phyloP scores from a whole-genome alignment of 2,329 filamentous ascomycete species.

The Aspergillus sp. region DNA sequence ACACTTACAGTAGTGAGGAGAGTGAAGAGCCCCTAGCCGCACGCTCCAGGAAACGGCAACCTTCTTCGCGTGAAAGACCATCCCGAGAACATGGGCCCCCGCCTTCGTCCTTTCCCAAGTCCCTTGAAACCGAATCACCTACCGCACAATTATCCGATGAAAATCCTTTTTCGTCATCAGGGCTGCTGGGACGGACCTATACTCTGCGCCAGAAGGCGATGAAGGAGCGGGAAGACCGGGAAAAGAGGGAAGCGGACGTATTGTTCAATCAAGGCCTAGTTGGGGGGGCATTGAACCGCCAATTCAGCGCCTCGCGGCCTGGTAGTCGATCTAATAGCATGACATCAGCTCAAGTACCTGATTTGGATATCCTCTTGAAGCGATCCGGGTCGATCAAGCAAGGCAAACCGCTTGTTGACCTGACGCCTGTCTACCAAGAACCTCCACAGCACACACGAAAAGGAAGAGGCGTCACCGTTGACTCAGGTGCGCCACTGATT shows the following conservation, averaged over 20 bases:
- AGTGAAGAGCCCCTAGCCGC: slow-evolving; percentile 23
- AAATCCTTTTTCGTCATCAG: slow-evolving; percentile 40
- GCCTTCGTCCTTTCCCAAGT: slow-evolving; percentile 35
- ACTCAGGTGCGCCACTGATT: slow-evolving; percentile 43
- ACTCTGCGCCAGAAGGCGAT: slow-evolving; percentile 45
- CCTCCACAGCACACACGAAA: slow-evolving; percentile 54
- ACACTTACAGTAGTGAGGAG: slow-evolving; percentile 40
- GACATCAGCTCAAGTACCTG: slow-evolving; percentile 31
- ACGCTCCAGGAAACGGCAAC: slow-evolving; percentile 28
- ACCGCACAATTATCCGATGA: slow-evolving; percentile 30
- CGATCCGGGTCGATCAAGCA: slow-evolving; percentile 52
- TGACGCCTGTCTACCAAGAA: slow-evolving; percentile 68
- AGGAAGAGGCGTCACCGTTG: slow-evolving; percentile 50
- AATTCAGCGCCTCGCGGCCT: slow-evolving; percentile 27
- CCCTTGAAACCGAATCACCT: slow-evolving; percentile 29
- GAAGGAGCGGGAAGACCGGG: slow-evolving; percentile 44
- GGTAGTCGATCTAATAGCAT: slow-evolving; percentile 41
- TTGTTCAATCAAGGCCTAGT: slow-evolving; percentile 61
- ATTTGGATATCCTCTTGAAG: slow-evolving; percentile 38
- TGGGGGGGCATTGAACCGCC: slow-evolving; percentile 51
- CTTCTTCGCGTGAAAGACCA: slow-evolving; percentile 34
- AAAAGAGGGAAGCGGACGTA: slow-evolving; percentile 42
- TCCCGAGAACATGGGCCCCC: slow-evolving; percentile 36
- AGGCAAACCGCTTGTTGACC: slow-evolving; percentile 68
- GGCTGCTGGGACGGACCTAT: slow-evolving; percentile 46